phyloP scores from a whole-genome alignment of 1,284 basidiomycete genomes.

The Xerocomus amazonicus region DNA sequence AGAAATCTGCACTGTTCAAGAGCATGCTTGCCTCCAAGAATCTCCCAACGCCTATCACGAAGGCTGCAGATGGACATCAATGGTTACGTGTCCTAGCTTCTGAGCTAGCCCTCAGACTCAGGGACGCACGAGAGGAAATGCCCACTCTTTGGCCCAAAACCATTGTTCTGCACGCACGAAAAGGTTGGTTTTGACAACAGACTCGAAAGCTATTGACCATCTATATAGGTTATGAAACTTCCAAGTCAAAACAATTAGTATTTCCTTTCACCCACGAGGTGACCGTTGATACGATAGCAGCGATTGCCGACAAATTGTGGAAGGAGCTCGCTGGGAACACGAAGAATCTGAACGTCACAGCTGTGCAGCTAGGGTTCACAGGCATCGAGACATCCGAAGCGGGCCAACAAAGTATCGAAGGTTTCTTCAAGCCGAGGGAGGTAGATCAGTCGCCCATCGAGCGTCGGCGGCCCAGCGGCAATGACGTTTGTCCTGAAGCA shows the following conservation, averaged over 20 bases:
- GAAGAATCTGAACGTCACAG: conserved; percentile 62
- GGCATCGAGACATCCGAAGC: conserved; percentile 78
- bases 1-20: conserved; percentile 77
- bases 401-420: conserved; percentile 85
- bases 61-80: conserved; percentile 71
- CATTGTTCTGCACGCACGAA: conserved; percentile 72
- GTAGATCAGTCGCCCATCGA: conserved; percentile 23
- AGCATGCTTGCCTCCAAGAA: conserved; percentile 96
- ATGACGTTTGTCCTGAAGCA: neutral
- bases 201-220: conserved; percentile 3
- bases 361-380: conserved; percentile 76
- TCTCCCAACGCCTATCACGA: conserved; percentile 73
- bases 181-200: conserved; percentile 43
- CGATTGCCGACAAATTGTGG: conserved; percentile 83
- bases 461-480: conserved; percentile 22
- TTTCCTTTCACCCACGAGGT: conserved; percentile 78
- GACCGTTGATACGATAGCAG: conserved; percentile 74
- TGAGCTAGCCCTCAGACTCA: conserved; percentile 82
- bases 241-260: conserved; percentile 73
- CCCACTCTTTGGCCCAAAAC: conserved; percentile 92
- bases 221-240: conserved; percentile 57
- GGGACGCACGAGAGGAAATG: conserved; percentile 72
- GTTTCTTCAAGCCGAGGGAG: conserved; percentile 60
- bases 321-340: conserved; percentile 70
- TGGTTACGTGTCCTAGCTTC: conserved; percentile 92